A percentile compares a stretch with the other conserved stretches of the same genome.
Conservation (phyloP, 306 rosid genomes). For the Prunus armeniaca region DNA sequence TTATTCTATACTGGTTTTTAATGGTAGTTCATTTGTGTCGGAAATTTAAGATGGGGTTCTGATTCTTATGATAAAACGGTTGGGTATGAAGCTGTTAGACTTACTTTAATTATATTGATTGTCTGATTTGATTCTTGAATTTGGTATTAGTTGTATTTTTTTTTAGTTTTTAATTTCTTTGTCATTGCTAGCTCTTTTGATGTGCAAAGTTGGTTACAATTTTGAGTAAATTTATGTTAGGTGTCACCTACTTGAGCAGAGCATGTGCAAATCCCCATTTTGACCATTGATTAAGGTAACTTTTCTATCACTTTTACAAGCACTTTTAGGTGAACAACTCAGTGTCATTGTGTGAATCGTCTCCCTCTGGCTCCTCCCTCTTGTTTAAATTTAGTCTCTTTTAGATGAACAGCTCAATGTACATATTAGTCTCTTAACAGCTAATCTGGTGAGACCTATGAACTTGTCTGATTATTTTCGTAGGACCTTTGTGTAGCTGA, state of each 20-base stretch:
- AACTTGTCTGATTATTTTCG: too few species aligned
- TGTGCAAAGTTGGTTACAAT: neutral
- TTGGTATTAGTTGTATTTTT: neutral
- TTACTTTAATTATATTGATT: neutral
- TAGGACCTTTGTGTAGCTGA: too few species aligned
- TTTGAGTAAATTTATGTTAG: constrained; percentile 32
- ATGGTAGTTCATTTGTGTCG: too few species aligned
- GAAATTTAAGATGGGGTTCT: too few species aligned
- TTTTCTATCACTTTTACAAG: constrained; percentile 35
- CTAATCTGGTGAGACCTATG: too few species aligned
- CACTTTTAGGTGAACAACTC: constrained; percentile 22
- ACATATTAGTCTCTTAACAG: too few species aligned
- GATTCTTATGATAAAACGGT: too few species aligned
- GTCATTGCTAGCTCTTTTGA: neutral
- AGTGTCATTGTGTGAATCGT: constrained; percentile 21
- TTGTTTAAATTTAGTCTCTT: neutral
- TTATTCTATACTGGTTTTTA: too few species aligned
- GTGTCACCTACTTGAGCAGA: constrained; percentile 64
- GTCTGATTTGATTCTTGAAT: neutral
- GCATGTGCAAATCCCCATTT: constrained; percentile 51
- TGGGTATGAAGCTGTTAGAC: neutral
- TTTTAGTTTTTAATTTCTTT: neutral
- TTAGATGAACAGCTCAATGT: too few species aligned
- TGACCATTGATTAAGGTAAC: constrained; percentile 69
- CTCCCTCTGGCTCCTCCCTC: neutral